These are phyloP conservation scores for Fraxinus dipetala DNA, from an alignment of 305 asterid species.

Conservation along the genomic window DNA sequence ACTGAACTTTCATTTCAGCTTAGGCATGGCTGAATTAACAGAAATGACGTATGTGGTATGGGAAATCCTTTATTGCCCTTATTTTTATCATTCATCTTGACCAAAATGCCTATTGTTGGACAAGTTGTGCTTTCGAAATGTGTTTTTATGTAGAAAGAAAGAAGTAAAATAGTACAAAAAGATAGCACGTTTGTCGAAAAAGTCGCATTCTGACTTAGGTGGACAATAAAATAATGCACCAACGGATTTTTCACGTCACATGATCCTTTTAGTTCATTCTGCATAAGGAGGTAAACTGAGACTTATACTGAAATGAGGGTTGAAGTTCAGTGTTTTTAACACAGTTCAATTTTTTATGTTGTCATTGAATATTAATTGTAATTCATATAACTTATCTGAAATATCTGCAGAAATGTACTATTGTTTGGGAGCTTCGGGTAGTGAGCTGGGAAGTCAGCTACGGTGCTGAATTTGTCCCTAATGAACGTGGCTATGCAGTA, in stretches of 20 bases:
- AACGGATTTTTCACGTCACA: neutral
- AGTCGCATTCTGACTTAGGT: neutral
- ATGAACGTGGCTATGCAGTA: slow-evolving; percentile 55
- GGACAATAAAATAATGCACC: neutral
- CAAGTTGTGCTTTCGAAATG: neutral
- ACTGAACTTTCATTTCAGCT: neutral
- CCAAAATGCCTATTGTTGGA: neutral
- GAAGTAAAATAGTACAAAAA: neutral
- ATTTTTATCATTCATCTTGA: neutral
- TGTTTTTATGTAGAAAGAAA: neutral
- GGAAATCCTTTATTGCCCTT: neutral
- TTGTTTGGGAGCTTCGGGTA: slow-evolving; percentile 91
- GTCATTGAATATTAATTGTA: neutral
- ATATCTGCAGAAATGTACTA: slow-evolving; percentile 58
- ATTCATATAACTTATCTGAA: neutral
- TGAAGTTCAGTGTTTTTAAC: neutral
- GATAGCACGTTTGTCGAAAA: neutral
- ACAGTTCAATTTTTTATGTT: neutral
- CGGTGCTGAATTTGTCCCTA: slow-evolving; percentile 75
- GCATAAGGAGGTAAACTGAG: neutral
- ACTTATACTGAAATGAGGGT: neutral
- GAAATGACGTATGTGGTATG: neutral
- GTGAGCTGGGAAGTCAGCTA: slow-evolving; percentile 91
- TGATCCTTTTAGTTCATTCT: neutral
- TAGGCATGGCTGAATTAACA: neutral